Percentiles rank a stretch among this genome's conserved stretches.
phyloP scores from a whole-genome alignment of 768 basidiomycete species.

The Trametes cingulata region DNA sequence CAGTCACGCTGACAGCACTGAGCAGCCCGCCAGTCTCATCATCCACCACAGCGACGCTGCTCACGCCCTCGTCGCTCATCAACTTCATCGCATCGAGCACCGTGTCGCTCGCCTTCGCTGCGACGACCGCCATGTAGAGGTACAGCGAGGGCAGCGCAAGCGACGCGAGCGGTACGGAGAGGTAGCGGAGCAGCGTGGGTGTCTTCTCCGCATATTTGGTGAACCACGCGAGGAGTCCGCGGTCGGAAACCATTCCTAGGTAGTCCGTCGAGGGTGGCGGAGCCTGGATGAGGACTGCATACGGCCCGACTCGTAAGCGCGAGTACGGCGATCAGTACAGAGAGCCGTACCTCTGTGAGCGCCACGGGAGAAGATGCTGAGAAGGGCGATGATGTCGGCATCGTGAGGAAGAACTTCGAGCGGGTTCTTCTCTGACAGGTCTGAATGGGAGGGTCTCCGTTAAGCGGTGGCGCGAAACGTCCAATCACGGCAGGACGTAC shows the following conservation, averaged over 20 bases:
- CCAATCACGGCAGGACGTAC: constrained; percentile 44
- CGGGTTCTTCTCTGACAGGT: constrained; percentile 85
- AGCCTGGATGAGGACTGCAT: constrained; percentile 60
- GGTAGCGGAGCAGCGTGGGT: constrained; percentile 45
- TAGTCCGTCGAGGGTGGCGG: constrained; percentile 46
- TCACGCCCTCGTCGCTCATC: constrained; percentile 86
- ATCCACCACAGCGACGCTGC: constrained; percentile 77
- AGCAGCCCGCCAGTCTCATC: constrained; percentile 61
- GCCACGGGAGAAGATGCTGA: constrained; percentile 69
- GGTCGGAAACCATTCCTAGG: constrained; percentile 77
- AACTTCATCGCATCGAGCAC: constrained; percentile 82
- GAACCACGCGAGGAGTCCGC: constrained; percentile 70
- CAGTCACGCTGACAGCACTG: constrained; percentile 81
- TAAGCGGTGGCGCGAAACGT: not conserved
- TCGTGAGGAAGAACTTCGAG: constrained; percentile 62
- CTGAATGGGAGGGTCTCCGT: constrained; percentile 38
- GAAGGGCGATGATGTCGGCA: constrained; percentile 61
- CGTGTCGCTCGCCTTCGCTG: constrained; percentile 56
- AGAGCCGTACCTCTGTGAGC: constrained; percentile 79
- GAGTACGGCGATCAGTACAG: too few relatives aligned
- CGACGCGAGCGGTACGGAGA: constrained; percentile 54
- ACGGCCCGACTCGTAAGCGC: not conserved
- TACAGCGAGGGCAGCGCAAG: constrained; percentile 66
- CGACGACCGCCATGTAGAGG: constrained; percentile 62
- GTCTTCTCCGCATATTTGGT: constrained; percentile 51